These are phyloP conservation scores for Picochlorum sp. DNA, from an alignment of 139 green algal species.

Conservation along the genomic window DNA sequence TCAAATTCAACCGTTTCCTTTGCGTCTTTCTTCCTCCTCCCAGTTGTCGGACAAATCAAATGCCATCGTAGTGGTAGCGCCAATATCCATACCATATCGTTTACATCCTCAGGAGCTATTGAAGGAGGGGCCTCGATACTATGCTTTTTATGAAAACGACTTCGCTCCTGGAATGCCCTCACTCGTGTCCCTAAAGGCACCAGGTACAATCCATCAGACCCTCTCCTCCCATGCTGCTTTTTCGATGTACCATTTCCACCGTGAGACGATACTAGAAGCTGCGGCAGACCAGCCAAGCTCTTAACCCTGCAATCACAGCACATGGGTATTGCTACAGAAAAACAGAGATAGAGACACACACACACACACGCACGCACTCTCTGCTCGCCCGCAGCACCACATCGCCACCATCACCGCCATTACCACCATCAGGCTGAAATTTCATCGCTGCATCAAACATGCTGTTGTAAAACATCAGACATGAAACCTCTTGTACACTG, in stretches of 20 bases:
- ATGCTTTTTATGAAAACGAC: not conserved
- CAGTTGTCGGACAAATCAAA: not conserved
- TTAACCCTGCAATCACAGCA: constrained; percentile 27
- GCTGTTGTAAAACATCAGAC: constrained; percentile 8
- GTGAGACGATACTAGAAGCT: constrained; percentile 13
- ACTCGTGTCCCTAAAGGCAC: constrained; percentile 28
- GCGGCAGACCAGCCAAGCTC: constrained; percentile 26
- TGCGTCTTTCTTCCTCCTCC: not conserved
- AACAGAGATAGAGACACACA: not conserved
- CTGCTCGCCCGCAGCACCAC: constrained; percentile 29
- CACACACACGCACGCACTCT: constrained; percentile 16
- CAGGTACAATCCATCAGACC: constrained; percentile 7
- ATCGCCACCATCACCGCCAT: constrained; percentile 34
- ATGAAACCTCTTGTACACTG: not conserved
- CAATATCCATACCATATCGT: too few relatives aligned
- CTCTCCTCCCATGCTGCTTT: constrained; percentile 17
- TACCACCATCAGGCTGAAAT: constrained; percentile 35
- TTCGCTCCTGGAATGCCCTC: not conserved
- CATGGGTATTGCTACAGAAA: not conserved
- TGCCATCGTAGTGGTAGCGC: not conserved
- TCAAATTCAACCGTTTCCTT: not conserved
- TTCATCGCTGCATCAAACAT: not conserved
- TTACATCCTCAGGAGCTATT: not conserved
- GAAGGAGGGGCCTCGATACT: constrained; percentile 4
- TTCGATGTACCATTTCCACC: constrained; percentile 21